Base-by-base conservation (phyloP, 768 basidiomycete genomes). In the Grammothele lineata region DNA sequence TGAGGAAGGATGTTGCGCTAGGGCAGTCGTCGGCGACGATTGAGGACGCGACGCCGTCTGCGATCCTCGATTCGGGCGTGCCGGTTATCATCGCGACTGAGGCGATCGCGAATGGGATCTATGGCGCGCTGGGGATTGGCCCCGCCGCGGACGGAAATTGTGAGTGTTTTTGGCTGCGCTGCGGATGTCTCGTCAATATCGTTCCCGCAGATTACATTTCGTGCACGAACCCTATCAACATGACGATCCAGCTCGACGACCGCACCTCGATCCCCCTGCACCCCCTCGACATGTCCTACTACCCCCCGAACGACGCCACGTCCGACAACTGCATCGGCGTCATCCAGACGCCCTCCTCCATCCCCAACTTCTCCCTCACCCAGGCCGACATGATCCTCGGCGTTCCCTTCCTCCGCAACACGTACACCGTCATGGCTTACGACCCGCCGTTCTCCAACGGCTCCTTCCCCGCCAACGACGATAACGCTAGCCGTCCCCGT, bases 371-470 rank as follows among this genome's bases (percentile, higher is more conserved):
- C 0, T 47, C 54, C 14, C 62, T 68, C 27, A 19, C 7, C 12
- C 66, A 78, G 15, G 81, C 77, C 1, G 87, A 90, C 62, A 81
- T 91, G 67, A 71, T 91, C 47, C 79, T 91, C 32, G 88, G 87
- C 33, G 83, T 87, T 0, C 81, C 87, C 0, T 91, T 91, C 60
- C 66, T 91, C 57, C 74, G 85, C 10, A 89, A 82, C 57, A 74
- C 79, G 3, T 91, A 92, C 59, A 83, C 78, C 11, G 86, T 92
- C 52, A 76, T 89, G 75, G 82, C 81, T 1, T 87, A 83, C 60
- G 70, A 75, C 37, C 48, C 57, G 0, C 81, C 81, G 2, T 57
- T 67, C 38, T 34, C 62, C 0, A 56, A 71, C 19, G 83, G 83
- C 12, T 55, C 57, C 3, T 80, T 84, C 61, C 66, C 72, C 23